Percentiles rank a stretch among this genome's conserved stretches.
Conservation (phyloP, 1,284 basidiomycete genomes). For the Austroboletus novae-zelandiae region DNA sequence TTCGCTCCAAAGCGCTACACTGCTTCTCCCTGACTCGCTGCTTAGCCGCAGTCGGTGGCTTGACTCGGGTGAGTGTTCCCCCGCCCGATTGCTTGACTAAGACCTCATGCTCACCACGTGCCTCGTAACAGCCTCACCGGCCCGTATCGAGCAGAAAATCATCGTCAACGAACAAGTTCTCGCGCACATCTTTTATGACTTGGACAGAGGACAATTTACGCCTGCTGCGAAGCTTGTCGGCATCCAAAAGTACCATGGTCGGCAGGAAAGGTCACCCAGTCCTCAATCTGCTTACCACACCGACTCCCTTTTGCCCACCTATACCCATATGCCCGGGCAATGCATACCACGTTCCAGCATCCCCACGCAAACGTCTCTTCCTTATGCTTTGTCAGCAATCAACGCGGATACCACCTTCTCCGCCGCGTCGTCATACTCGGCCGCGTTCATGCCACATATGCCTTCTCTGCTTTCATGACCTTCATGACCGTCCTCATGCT, state of each 20-base stretch:
- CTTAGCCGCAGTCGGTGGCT: conserved; percentile 62
- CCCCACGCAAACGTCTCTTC: conserved; percentile 31
- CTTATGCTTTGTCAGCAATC: conserved; percentile 36
- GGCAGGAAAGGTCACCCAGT: conserved; percentile 31
- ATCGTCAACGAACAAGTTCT: conserved; percentile 59
- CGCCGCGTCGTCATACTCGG: conserved; percentile 27
- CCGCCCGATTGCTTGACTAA: conserved; percentile 14
- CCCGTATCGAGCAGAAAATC: conserved; percentile 64
- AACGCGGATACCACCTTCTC: conserved; percentile 26
- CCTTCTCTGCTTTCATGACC: conserved; percentile 36
- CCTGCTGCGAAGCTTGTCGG: conserved; percentile 60
- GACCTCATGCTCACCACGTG: conserved; percentile 29
- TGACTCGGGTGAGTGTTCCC: conserved; percentile 46
- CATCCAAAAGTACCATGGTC: conserved; percentile 47
- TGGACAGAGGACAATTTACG: conserved; percentile 52
- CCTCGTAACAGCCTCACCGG: conserved; percentile 42
- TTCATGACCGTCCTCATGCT: conserved; percentile 22
- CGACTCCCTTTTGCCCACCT: conserved; percentile 32
- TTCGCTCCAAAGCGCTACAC: conserved; percentile 40
- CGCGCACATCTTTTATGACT: conserved; percentile 62
- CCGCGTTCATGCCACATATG: conserved; percentile 30
- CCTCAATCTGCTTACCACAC: conserved; percentile 29
- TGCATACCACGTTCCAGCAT: conserved; percentile 35
- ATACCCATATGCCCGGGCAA: conserved; percentile 34
- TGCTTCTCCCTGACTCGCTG: conserved; percentile 59